Conservation (phyloP, 768 basidiomycete species). For the Rhodosporidiobolus sp. region DNA sequence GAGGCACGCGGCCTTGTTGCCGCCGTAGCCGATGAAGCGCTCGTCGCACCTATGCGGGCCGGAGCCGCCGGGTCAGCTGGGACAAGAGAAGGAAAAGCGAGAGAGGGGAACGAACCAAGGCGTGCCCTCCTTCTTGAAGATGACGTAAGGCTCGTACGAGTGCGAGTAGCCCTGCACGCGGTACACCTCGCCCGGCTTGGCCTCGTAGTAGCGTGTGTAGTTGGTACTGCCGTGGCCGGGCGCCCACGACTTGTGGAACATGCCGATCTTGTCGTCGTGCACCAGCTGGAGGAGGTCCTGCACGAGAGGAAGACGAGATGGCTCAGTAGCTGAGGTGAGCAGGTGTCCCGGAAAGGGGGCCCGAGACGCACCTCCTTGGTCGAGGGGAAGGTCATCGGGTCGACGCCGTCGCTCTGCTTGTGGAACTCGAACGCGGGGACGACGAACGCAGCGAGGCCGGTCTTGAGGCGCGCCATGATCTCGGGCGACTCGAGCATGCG, state of each 20-base stretch:
- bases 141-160: constrained; percentile 83
- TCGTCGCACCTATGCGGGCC: constrained; percentile 74
- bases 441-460: constrained; percentile 68
- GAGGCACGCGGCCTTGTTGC: constrained; percentile 87
- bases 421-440: constrained; percentile 80
- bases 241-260: constrained; percentile 75
- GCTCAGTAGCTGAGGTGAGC: constrained; percentile 12
- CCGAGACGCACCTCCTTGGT: constrained; percentile 64
- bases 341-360: too few relatives aligned
- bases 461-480: constrained; percentile 54
- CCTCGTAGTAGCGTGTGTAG: constrained; percentile 64
- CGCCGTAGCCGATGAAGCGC: constrained; percentile 84
- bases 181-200: constrained; percentile 65
- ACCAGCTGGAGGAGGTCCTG: constrained; percentile 60
- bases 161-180: constrained; percentile 69
- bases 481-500: constrained; percentile 55
- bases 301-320: not conserved
- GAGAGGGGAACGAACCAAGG: constrained; percentile 59
- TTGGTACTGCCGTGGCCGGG: constrained; percentile 79
- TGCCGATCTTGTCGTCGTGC: constrained; percentile 58
- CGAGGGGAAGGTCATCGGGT: constrained; percentile 62
- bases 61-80: not conserved
- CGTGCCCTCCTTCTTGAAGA: constrained; percentile 69
- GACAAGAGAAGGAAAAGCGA: not conserved
- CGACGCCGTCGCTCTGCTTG: constrained; percentile 62